These are phyloP conservation scores for Tetrahymena borealis DNA, from an alignment of 73 alveolate species.

Conservation along the genomic window DNA sequence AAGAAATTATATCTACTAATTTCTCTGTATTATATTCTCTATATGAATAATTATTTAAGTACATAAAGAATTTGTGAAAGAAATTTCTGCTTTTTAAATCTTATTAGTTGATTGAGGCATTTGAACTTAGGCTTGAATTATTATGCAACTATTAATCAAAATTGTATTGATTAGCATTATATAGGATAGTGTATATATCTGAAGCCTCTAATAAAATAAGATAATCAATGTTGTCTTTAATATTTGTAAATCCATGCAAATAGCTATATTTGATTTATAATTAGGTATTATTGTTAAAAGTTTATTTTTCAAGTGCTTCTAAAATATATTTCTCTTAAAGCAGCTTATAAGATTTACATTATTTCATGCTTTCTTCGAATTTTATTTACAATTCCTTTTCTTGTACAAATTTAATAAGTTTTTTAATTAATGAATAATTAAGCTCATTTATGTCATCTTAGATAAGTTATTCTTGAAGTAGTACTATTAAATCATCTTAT, in stretches of 20 bases:
- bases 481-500: background rate
- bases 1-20: background rate
- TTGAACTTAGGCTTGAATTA: background rate
- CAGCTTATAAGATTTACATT: background rate
- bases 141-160: background rate
- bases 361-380: background rate
- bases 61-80: background rate
- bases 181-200: background rate
- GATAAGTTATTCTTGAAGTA: background rate
- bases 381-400: background rate
- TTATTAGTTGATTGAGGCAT: background rate
- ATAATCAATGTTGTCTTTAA: background rate
- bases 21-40: background rate
- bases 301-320: background rate
- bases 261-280: background rate
- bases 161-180: background rate
- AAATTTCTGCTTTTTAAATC: background rate
- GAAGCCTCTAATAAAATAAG: background rate
- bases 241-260: background rate
- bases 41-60: background rate
- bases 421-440: background rate
- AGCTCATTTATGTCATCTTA: background rate
- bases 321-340: background rate
- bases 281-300: background rate
- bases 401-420: background rate